Conservation (phyloP, 2,329 filamentous ascomycete genomes). For the Talaromyces sp. region DNA sequence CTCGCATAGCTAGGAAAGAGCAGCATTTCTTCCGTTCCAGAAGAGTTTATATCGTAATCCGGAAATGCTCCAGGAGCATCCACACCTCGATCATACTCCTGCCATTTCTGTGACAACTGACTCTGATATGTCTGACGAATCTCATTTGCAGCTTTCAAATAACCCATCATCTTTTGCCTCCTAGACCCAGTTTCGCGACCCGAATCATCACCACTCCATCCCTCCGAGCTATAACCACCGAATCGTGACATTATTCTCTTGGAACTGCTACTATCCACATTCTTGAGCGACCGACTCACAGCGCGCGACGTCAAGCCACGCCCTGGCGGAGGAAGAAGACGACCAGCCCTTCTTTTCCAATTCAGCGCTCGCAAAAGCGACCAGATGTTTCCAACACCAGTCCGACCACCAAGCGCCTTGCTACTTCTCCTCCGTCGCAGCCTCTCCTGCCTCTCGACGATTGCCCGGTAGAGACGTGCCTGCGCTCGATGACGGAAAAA, state of each 20-base stretch:
- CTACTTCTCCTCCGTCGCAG: conserved; percentile 1
- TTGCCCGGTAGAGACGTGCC: conserved; percentile 70
- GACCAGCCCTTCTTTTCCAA: conserved; percentile 12
- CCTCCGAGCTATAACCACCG: conserved; percentile 10
- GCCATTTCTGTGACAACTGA: conserved; percentile 50
- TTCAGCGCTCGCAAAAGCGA: conserved; percentile 25
- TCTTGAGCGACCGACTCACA: conserved; percentile 14
- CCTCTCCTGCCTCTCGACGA: conserved; percentile 56
- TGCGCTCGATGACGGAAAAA: conserved; percentile 68
- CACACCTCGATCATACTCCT: conserved; percentile 43
- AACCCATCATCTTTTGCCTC: conserved; percentile 72
- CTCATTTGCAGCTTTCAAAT: conserved; percentile 69
- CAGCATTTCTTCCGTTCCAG: conserved; percentile 86
- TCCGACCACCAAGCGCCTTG: conserved; percentile 16
- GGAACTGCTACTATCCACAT: conserved; percentile 12
- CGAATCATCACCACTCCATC: conserved; percentile 31
- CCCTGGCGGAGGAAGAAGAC: conserved; percentile 15
- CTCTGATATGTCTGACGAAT: conserved; percentile 64
- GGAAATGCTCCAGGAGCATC: conserved; percentile 75
- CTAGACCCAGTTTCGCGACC: conserved; percentile 63
- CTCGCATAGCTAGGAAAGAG: conserved; percentile 93
- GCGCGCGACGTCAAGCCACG: conserved; percentile 18
- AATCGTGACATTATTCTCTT: conserved; percentile 26
- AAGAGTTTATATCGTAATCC: conserved; percentile 73
- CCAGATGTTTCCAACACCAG: conserved; percentile 48